A percentile compares a stretch with the other conserved stretches of the same genome.
Evolutionary conservation across 148 eudicot genomes (phyloP).

Genomic region (Tetragonia tetragonoides): DNA sequence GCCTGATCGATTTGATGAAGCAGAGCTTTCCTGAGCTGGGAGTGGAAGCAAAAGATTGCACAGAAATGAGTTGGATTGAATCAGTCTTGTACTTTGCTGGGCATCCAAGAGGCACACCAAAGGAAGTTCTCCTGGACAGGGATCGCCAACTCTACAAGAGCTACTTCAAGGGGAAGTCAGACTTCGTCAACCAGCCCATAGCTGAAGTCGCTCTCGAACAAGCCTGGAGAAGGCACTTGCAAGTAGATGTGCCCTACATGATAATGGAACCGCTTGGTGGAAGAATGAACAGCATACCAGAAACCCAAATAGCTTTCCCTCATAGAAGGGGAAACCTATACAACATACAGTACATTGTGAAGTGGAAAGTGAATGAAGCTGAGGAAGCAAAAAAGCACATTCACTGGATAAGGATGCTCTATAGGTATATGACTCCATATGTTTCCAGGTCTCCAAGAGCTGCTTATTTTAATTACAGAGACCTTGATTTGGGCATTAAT

Average conservation of each 20-base stretch:
- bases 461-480: constrained; percentile 35
- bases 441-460: constrained; percentile 31
- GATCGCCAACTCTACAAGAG: constrained; percentile 18
- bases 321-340: constrained; percentile 28
- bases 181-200: constrained; percentile 29
- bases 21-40: constrained; percentile 41
- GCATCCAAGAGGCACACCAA: constrained; percentile 14
- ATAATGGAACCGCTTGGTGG: constrained; percentile 28
- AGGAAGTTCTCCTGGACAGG: constrained; percentile 27
- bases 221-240: constrained; percentile 18
- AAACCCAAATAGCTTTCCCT: constrained; percentile 25
- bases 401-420: constrained; percentile 20
- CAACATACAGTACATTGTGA: constrained; percentile 28
- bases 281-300: constrained; percentile 22
- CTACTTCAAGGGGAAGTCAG: constrained; percentile 34
- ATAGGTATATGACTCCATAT: constrained; percentile 27
- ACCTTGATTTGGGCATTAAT: constrained; percentile 37
- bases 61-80: constrained; percentile 47
- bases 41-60: constrained; percentile 32
- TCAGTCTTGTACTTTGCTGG: constrained; percentile 28
- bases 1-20: constrained; percentile 36
- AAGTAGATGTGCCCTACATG: constrained; percentile 9
- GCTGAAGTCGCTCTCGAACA: constrained; percentile 22
- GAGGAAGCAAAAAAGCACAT: constrained; percentile 21
- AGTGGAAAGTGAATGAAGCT: constrained; percentile 22